A percentile compares a stretch with the other conserved stretches of the same genome.
Conservation (phyloP, 2,329 filamentous ascomycete genomes). For the Cladophialophora chaetospira region DNA sequence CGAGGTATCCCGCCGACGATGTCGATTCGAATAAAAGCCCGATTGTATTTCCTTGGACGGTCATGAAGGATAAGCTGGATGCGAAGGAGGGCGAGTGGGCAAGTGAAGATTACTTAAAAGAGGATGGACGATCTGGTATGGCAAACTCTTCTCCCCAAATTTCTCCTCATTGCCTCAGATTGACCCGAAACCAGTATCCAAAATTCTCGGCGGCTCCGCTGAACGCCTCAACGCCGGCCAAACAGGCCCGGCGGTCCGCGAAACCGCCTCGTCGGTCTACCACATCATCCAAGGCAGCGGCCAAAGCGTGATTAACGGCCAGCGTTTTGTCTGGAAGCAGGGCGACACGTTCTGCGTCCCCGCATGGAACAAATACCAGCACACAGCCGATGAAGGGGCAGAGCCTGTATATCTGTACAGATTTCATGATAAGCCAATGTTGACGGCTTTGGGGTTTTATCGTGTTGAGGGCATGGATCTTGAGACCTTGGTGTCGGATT, state of each 20-base stretch:
- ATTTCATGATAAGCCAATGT: conserved; percentile 60
- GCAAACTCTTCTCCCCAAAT: neutral
- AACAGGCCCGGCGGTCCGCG: conserved; percentile 44
- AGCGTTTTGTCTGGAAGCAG: conserved; percentile 44
- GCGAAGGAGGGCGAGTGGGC: conserved; percentile 36
- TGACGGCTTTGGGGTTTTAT: conserved; percentile 55
- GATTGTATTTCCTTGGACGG: conserved; percentile 54
- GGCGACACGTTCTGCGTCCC: conserved; percentile 60
- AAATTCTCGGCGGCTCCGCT: conserved; percentile 53
- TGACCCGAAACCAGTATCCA: too few species aligned
- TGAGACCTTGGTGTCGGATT: conserved; percentile 43
- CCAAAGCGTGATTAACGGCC: conserved; percentile 19
- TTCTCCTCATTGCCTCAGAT: too few species aligned
- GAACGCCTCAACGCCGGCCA: conserved; percentile 46
- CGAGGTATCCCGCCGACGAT: conserved; percentile 51
- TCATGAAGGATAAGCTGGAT: conserved; percentile 50
- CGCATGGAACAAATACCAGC: conserved; percentile 54
- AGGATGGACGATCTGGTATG: conserved; percentile 36
- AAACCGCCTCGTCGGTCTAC: conserved; percentile 57
- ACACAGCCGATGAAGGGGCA: conserved; percentile 42
- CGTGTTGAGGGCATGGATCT: conserved; percentile 44
- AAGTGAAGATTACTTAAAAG: conserved; percentile 39
- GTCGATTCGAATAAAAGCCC: conserved; percentile 43
- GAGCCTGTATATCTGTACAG: conserved; percentile 49
- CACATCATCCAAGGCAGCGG: conserved; percentile 56